A percentile compares a stretch with the other conserved stretches of the same genome.
Conservation (phyloP, 78 protist species). For the Pelomyxa schiedti region DNA sequence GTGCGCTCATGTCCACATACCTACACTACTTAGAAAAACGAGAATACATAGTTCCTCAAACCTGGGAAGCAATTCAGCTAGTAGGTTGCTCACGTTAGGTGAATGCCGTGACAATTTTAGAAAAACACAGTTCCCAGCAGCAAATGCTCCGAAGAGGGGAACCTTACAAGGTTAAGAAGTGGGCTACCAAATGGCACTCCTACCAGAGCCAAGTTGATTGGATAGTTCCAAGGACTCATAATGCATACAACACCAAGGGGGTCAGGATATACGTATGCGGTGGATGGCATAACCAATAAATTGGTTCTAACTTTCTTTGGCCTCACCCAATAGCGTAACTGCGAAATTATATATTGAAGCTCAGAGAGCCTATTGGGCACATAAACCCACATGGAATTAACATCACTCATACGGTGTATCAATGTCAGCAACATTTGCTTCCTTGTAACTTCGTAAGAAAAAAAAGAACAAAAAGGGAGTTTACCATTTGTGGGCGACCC, state of each 20-base stretch:
- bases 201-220: constrained; percentile 39
- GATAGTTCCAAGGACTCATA: constrained; percentile 82
- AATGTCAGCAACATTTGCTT: no score
- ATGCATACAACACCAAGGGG: constrained; percentile 82
- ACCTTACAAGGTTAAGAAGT: no score
- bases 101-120: constrained; percentile 66
- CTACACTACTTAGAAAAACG: neutral
- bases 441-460: no score
- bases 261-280: constrained; percentile 55
- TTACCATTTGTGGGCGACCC: no score
- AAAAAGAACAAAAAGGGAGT: no score
- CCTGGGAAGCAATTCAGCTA: constrained; percentile 21
- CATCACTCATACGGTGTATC: no score
- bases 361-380: constrained; percentile 21
- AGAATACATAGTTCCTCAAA: constrained; percentile 1
- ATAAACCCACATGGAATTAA: no score
- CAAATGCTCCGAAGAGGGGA: constrained; percentile 73
- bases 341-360: constrained; percentile 8
- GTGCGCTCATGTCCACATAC: neutral
- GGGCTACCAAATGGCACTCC: no score
- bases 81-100: constrained; percentile 2
- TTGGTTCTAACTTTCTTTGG: constrained; percentile 28
- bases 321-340: constrained; percentile 19
- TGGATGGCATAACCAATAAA: no score
- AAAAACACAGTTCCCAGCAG: constrained; percentile 79